Conservation (phyloP, 2,329 filamentous ascomycete species). For the Pestalotiopsis sp. region DNA sequence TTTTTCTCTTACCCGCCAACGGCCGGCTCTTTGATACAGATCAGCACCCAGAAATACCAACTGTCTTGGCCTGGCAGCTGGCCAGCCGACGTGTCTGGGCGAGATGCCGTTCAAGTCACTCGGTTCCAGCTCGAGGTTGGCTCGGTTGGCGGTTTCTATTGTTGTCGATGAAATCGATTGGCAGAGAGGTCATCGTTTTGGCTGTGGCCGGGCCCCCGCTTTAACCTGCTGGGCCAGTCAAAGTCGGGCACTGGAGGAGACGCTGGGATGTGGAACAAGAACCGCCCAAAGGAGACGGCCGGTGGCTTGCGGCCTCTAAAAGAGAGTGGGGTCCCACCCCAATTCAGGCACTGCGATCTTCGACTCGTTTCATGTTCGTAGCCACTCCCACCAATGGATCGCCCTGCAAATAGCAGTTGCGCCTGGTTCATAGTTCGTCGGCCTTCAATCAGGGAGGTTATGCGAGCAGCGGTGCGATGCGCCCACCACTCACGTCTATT, state of each 20-base stretch:
- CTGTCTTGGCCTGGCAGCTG: constrained; percentile 8
- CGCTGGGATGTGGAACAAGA: not conserved
- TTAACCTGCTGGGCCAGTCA: not conserved
- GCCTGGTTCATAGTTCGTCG: not conserved
- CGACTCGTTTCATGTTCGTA: constrained; percentile 11
- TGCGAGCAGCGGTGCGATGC: constrained; percentile 2
- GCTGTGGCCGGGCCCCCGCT: not conserved
- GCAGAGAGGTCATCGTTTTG: not conserved
- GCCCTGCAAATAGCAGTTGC: not conserved
- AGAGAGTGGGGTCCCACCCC: not conserved
- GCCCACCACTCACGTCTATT: constrained; percentile 3
- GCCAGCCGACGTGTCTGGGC: not conserved
- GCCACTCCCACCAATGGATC: constrained; percentile 12
- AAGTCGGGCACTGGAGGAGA: not conserved
- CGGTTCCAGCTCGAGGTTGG: constrained; percentile 8
- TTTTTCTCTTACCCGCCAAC: not conserved
- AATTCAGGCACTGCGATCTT: not conserved
- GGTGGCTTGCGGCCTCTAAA: not conserved
- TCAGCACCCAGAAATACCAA: not conserved
- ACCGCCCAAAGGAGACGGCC: not conserved
- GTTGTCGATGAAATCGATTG: constrained; percentile 10
- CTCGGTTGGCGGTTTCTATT: not conserved
- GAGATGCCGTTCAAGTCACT: not conserved
- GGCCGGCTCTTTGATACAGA: not conserved
- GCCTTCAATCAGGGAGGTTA: constrained; percentile 10